A percentile compares a stretch with the other conserved stretches of the same genome.
phyloP scores from a whole-genome alignment of 768 basidiomycete species.

The Dentipellis sp. region DNA sequence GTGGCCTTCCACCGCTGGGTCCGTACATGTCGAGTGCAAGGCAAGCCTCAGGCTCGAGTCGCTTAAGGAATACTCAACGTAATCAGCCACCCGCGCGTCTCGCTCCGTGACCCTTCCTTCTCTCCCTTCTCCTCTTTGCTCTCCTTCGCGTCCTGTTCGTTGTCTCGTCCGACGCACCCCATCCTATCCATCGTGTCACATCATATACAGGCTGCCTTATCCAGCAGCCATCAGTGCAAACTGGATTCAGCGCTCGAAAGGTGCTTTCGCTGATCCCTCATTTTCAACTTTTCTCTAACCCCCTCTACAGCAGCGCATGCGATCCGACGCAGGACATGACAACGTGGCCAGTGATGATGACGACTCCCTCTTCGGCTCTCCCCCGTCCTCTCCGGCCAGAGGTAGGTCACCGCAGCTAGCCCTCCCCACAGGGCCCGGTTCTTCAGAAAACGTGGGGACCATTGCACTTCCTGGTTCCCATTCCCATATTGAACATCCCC shows the following conservation, averaged over 20 bases:
- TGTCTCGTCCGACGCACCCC: not conserved
- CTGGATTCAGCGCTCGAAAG: conserved; percentile 6
- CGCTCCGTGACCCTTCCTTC: not conserved
- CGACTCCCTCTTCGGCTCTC: conserved; percentile 72
- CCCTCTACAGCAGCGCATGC: conserved; percentile 15
- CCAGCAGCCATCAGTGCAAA: not conserved
- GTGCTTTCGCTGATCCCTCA: not conserved
- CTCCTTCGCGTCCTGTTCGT: not conserved
- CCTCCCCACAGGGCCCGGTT: conserved; percentile 38
- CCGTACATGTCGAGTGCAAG: not conserved
- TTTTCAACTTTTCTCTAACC: not conserved
- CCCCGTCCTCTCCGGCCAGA: conserved; percentile 54
- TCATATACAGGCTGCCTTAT: not conserved
- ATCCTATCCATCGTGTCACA: not conserved
- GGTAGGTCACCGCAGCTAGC: conserved; percentile 54
- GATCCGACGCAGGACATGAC: conserved; percentile 7
- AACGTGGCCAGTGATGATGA: conserved; percentile 17
- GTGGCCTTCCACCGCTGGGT: not conserved
- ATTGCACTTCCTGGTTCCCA: conserved; percentile 98
- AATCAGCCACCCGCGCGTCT: not conserved
- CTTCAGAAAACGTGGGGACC: conserved; percentile 89
- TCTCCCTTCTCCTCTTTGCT: not conserved
- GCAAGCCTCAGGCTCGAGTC: not conserved
- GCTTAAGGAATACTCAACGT: not conserved
- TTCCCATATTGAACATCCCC: conserved; percentile 77